phyloP scores from a whole-genome alignment of 371 early-diverging fungal species.

The Dinochytrium kinnereticum region DNA sequence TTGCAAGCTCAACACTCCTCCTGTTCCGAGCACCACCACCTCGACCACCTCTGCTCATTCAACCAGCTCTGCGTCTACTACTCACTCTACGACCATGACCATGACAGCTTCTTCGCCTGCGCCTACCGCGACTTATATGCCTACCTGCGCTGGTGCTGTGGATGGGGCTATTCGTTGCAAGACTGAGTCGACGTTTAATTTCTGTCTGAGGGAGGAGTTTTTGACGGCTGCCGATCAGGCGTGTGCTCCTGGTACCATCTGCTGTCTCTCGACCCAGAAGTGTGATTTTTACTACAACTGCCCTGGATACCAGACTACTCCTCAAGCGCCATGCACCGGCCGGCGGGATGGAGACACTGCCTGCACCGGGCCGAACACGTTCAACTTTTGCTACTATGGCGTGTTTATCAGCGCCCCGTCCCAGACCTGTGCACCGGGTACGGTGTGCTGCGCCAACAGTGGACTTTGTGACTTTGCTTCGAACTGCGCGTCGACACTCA shows the following conservation, averaged over 20 bases:
- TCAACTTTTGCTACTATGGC: neutral
- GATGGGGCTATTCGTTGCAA: slow-evolving; percentile 11
- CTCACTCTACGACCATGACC: neutral
- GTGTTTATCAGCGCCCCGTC: neutral
- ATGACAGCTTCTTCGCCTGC: neutral
- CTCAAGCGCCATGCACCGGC: neutral
- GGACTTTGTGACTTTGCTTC: slow-evolving; percentile 22
- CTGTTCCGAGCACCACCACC: neutral
- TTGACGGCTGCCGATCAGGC: neutral
- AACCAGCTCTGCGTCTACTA: neutral
- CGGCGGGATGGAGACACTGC: neutral
- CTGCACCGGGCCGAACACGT: neutral
- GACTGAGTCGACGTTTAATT: neutral
- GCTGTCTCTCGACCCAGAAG: neutral
- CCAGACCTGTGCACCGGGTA: slow-evolving; percentile 26
- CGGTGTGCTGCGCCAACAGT: slow-evolving; percentile 13
- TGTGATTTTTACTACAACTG: slow-evolving; percentile 14
- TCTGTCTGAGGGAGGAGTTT: neutral
- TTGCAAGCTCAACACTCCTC: neutral
- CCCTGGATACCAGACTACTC: neutral
- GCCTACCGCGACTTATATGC: neutral
- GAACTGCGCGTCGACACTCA: slow-evolving; percentile 21
- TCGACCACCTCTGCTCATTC: neutral
- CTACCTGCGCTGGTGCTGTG: neutral
- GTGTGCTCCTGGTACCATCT: slow-evolving; percentile 9